These are phyloP conservation scores for Leucoagaricus sp. DNA, from an alignment of 1,284 basidiomycete species.

Conservation along the genomic window DNA sequence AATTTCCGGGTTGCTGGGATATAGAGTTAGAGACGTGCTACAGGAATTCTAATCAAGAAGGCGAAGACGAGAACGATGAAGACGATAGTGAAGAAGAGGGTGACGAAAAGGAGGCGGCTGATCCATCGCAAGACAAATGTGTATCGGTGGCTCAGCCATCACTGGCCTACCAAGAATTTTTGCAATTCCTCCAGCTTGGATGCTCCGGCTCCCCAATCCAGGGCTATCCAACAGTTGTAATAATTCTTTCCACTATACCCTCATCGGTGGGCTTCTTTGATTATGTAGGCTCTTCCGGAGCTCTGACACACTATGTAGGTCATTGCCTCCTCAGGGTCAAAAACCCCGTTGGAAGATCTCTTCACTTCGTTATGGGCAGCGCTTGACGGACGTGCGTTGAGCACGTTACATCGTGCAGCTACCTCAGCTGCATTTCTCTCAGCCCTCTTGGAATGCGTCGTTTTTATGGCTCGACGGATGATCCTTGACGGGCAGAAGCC, in stretches of 20 bases:
- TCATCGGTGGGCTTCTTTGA: slow-evolving; percentile 42
- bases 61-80: slow-evolving; percentile 32
- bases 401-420: slow-evolving; percentile 48
- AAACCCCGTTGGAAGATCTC: slow-evolving; percentile 44
- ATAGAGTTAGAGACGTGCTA: slow-evolving; percentile 33
- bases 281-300: not conserved
- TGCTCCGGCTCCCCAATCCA: slow-evolving; percentile 76
- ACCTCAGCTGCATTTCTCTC: slow-evolving; percentile 65
- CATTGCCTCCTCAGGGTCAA: slow-evolving; percentile 24
- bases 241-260: slow-evolving; percentile 82
- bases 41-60: not conserved
- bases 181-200: slow-evolving; percentile 72
- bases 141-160: slow-evolving; percentile 24
- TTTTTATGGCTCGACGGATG: slow-evolving; percentile 52
- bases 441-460: slow-evolving; percentile 69
- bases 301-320: slow-evolving; percentile 33
- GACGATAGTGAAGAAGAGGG: slow-evolving; percentile 35
- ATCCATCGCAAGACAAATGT: slow-evolving; percentile 5
- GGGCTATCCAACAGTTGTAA: slow-evolving; percentile 76
- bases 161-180: slow-evolving; percentile 68
- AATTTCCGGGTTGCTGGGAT: slow-evolving; percentile 64
- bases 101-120: slow-evolving; percentile 20
- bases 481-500: slow-evolving; percentile 3
- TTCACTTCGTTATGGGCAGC: slow-evolving; percentile 81
- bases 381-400: slow-evolving; percentile 64